These are phyloP conservation scores for Chlamydomonas reinhardtii DNA, from an alignment of 163 green algal genomes.

Conservation along the genomic window DNA sequence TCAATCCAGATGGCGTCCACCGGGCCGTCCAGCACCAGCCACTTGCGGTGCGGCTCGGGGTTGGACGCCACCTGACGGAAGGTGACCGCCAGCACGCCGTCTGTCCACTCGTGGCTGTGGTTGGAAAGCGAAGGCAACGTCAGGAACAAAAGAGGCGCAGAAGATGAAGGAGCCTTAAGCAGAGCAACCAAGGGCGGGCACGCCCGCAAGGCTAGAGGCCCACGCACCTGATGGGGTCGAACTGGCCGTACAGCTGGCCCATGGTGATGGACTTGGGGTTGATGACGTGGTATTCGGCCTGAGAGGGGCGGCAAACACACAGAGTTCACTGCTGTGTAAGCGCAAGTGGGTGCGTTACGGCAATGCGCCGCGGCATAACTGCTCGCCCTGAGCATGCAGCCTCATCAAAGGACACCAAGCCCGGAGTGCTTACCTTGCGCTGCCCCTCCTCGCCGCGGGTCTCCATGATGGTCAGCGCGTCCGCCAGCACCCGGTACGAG, in stretches of 20 bases:
- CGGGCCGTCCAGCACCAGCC: slow-evolving; percentile 85
- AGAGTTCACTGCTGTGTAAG: no score
- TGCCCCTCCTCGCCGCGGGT: slow-evolving; percentile 58
- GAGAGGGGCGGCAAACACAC: not conserved
- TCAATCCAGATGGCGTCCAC: slow-evolving; percentile 87
- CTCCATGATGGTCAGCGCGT: slow-evolving; percentile 71
- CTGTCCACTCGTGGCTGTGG: slow-evolving; percentile 72
- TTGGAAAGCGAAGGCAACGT: no score
- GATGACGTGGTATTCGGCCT: slow-evolving; percentile 73
- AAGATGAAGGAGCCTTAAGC: not conserved
- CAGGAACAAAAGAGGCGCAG: not conserved
- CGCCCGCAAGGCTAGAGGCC: no score
- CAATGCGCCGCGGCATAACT: no score
- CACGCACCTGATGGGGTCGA: slow-evolving; percentile 40
- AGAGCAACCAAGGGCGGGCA: no score
- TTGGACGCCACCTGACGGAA: slow-evolving; percentile 68
- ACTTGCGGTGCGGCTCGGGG: slow-evolving; percentile 66
- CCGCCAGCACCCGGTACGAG: slow-evolving; percentile 71
- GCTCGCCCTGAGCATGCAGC: not conserved
- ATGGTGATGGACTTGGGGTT: slow-evolving; percentile 90
- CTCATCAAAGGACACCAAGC: no score
- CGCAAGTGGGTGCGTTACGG: no score
- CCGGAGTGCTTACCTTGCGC: slow-evolving; percentile 23
- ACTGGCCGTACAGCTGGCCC: slow-evolving; percentile 86
- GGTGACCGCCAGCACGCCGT: slow-evolving; percentile 80